phyloP scores from a whole-genome alignment of 2,329 filamentous ascomycete species.

The Mycosphaerella sp. region DNA sequence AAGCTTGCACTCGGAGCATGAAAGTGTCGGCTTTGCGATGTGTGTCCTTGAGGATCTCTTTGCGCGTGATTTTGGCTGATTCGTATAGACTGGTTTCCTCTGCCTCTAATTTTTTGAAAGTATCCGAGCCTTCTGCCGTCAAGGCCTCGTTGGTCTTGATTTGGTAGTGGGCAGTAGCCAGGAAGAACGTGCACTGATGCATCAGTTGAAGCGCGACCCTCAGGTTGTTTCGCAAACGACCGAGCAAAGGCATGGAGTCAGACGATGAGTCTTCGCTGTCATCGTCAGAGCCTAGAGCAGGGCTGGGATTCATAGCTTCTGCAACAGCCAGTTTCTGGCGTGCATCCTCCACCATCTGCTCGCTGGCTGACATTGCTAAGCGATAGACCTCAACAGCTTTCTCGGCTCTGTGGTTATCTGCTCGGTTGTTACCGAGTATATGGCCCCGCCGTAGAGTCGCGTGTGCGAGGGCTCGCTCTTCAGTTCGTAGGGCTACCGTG shows the following conservation, averaged over 20 bases:
- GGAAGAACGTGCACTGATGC: slow-evolving; percentile 78
- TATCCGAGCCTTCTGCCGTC: slow-evolving; percentile 60
- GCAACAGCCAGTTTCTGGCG: slow-evolving; percentile 56
- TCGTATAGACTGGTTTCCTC: slow-evolving; percentile 71
- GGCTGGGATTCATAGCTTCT: slow-evolving; percentile 24
- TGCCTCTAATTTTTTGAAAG: slow-evolving; percentile 60
- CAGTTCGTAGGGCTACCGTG: slow-evolving; percentile 57
- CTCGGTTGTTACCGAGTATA: slow-evolving; percentile 67
- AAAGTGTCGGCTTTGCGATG: slow-evolving; percentile 54
- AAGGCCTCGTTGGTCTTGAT: slow-evolving; percentile 65
- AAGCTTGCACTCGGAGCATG: slow-evolving; percentile 55
- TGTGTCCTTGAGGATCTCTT: slow-evolving; percentile 63
- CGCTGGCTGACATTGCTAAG: slow-evolving; percentile 38
- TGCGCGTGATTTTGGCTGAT: slow-evolving; percentile 66
- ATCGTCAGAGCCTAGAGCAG: slow-evolving; percentile 10
- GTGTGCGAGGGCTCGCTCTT: slow-evolving; percentile 61
- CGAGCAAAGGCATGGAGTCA: slow-evolving; percentile 24
- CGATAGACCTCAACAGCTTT: slow-evolving; percentile 68
- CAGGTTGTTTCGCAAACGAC: slow-evolving; percentile 53
- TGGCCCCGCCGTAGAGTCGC: slow-evolving; percentile 69
- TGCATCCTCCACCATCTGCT: slow-evolving; percentile 55
- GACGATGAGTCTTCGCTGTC: slow-evolving; percentile 35
- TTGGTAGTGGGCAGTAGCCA: slow-evolving; percentile 75
- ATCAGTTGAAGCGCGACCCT: slow-evolving; percentile 70
- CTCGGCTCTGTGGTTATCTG: slow-evolving; percentile 46